A percentile compares a stretch with the other conserved stretches of the same genome.
These are phyloP conservation scores for Codiaeum variegatum DNA, from an alignment of 441 rosid genomes.

Conservation along the genomic window DNA sequence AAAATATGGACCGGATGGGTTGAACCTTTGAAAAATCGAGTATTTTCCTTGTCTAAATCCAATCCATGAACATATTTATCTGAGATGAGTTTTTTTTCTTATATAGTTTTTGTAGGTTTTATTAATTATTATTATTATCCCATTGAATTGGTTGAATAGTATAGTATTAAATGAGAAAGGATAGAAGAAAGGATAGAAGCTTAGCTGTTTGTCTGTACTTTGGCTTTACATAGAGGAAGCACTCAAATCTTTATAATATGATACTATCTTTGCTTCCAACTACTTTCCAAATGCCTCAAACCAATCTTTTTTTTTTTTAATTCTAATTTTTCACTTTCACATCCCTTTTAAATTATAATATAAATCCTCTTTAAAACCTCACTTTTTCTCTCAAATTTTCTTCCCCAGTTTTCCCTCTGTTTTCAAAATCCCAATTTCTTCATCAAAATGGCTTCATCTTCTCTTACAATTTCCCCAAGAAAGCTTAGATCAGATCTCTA, in stretches of 20 bases:
- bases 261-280: constrained; percentile 35
- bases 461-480: constrained; percentile 54
- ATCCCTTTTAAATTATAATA: neutral
- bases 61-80: no score
- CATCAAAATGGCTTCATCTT: constrained; percentile 33
- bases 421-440: constrained; percentile 9
- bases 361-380: constrained; percentile 20
- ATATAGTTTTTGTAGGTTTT: no score
- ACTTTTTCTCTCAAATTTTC: neutral
- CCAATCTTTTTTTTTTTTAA: constrained; percentile 13
- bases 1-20: no score
- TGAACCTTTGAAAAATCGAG: no score
- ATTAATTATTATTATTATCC: no score
- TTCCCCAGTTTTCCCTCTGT: neutral
- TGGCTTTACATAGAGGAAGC: constrained; percentile 23
- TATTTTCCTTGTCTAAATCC: no score
- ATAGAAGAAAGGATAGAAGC: constrained; percentile 31
- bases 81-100: no score
- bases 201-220: constrained; percentile 41
- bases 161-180: neutral
- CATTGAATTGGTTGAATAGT: no score
- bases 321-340: neutral
- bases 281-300: constrained; percentile 41
- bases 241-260: constrained; percentile 28
- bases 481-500: constrained; percentile 78